A percentile compares a stretch with the other conserved stretches of the same genome.
These are phyloP conservation scores for Pleurotus salmoneostramineus DNA, from an alignment of 768 basidiomycete species.

Conservation along the genomic window DNA sequence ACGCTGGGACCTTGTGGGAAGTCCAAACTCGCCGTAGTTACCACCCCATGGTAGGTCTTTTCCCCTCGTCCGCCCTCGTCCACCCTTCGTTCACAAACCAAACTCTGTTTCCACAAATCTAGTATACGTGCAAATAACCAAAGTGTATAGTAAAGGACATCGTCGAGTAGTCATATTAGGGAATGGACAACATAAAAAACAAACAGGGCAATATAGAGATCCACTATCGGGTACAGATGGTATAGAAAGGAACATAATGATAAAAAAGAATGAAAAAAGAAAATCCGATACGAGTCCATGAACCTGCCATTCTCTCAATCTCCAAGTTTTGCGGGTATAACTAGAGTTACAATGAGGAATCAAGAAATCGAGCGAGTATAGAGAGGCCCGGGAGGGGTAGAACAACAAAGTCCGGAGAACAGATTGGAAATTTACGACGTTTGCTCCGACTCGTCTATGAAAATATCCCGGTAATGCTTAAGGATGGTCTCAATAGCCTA, in stretches of 20 bases:
- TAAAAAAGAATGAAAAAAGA: not conserved
- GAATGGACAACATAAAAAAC: not conserved
- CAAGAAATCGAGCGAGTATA: not conserved
- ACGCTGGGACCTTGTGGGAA: not conserved
- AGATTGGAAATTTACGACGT: not conserved
- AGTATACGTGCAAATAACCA: not conserved
- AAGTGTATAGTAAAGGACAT: not conserved
- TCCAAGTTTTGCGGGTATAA: not conserved
- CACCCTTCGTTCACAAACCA: not conserved
- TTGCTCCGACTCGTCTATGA: slow-evolving; percentile 81
- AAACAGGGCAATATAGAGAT: not conserved
- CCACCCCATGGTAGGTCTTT: not conserved
- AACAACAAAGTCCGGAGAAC: not conserved
- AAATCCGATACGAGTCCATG: not conserved
- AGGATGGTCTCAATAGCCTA: slow-evolving; percentile 96
- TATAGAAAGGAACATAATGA: slow-evolving; percentile 2
- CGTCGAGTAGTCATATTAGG: not conserved
- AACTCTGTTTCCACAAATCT: not conserved
- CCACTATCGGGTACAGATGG: not conserved
- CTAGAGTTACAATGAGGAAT: slow-evolving; percentile 2
- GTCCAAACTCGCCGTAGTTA: not conserved
- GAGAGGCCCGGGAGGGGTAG: no score
- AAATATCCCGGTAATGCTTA: slow-evolving; percentile 93
- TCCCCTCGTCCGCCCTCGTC: not conserved
- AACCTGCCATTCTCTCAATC: slow-evolving; percentile 1